Evolutionary conservation across 140 eudicot species (phyloP).

Genomic region (Bidens hawaiensis): DNA sequence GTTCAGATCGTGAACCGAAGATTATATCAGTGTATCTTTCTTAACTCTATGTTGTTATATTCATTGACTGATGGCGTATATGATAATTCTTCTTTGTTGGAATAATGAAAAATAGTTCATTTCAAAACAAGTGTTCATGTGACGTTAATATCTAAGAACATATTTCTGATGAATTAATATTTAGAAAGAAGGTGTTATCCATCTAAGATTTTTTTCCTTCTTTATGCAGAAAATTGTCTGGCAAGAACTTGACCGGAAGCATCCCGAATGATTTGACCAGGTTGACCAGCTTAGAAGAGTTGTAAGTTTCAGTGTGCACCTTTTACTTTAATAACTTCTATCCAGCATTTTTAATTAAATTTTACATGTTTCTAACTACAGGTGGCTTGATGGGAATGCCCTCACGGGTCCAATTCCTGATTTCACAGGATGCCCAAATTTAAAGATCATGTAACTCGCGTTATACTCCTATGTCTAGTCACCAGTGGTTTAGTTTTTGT

Average conservation of each 20-base stretch:
- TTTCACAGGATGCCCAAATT: constrained; percentile 70
- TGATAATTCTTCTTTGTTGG: background rate
- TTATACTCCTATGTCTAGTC: background rate
- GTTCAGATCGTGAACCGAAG: constrained; percentile 69
- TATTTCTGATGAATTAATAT: background rate
- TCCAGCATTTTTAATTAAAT: constrained; percentile 2
- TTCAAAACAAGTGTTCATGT: background rate
- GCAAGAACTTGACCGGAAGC: constrained; percentile 69
- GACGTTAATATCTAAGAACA: background rate
- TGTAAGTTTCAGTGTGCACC: too few relatives aligned
- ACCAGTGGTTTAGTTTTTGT: background rate
- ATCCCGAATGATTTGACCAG: constrained; percentile 67
- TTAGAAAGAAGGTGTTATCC: background rate
- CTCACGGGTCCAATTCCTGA: constrained; percentile 82
- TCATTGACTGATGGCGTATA: too few relatives aligned
- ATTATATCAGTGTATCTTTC: constrained; percentile 52
- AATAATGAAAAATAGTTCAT: background rate
- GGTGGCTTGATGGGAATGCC: constrained; percentile 94
- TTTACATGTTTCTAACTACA: constrained; percentile 23
- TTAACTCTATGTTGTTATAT: constrained; percentile 4
- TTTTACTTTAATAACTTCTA: background rate
- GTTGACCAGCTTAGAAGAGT: too few relatives aligned
- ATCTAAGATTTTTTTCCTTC: constrained; percentile 6
- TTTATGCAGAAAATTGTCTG: constrained; percentile 61
- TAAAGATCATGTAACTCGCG: constrained; percentile 56